Conservation (phyloP, 106 monocot genomes). For the Apostasia ramifera region DNA sequence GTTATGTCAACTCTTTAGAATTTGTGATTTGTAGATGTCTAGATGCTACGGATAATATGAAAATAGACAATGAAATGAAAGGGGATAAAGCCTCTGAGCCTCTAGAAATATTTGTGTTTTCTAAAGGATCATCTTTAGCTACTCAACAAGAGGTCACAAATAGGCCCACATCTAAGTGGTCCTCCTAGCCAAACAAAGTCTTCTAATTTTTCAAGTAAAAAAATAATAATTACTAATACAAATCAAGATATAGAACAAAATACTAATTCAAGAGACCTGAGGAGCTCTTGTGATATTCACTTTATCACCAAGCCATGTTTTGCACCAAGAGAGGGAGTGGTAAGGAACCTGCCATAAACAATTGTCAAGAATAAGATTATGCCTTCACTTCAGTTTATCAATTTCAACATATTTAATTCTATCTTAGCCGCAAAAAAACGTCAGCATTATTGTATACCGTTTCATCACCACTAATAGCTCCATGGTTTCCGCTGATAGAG, state of each 20-base stretch:
- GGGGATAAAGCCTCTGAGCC: too few relatives aligned
- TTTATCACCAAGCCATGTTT: slow-evolving; percentile 93
- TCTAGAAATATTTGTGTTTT: too few relatives aligned
- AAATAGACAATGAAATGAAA: too few relatives aligned
- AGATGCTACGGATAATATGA: too few relatives aligned
- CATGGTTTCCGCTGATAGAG: slow-evolving; percentile 62
- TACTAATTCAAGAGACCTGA: slow-evolving; percentile 38
- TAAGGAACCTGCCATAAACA: slow-evolving; percentile 65
- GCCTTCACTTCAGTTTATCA: background rate
- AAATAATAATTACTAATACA: background rate
- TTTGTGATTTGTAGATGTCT: too few relatives aligned
- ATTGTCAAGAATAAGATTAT: slow-evolving; percentile 9
- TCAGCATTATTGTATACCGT: slow-evolving; percentile 40
- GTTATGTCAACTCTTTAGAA: too few relatives aligned
- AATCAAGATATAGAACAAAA: background rate
- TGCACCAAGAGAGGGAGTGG: slow-evolving; percentile 98
- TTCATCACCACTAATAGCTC: slow-evolving; percentile 82
- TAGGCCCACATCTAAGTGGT: too few relatives aligned
- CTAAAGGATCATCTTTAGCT: too few relatives aligned
- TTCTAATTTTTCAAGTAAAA: background rate
- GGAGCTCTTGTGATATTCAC: slow-evolving; percentile 98
- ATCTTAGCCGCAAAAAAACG: background rate
- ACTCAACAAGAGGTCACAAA: too few relatives aligned
- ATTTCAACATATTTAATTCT: background rate
- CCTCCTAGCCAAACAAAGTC: background rate